Percentiles rank a stretch among this genome's conserved stretches.
phyloP scores from a whole-genome alignment of 2,329 filamentous ascomycete genomes.

The Lachnellula cervina region DNA sequence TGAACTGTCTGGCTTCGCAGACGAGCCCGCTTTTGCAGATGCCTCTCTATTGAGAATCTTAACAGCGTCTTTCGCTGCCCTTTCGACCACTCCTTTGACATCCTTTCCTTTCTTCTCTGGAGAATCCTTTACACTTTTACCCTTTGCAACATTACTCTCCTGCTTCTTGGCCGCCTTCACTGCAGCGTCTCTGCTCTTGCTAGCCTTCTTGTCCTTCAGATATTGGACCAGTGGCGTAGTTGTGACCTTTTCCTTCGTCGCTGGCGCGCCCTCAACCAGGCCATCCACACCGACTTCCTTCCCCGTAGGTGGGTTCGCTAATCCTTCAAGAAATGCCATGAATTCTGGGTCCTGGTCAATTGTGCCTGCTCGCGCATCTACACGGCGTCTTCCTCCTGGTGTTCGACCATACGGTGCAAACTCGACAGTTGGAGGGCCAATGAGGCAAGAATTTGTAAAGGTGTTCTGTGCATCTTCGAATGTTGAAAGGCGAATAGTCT shows the following conservation, averaged over 20 bases:
- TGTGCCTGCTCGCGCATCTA: constrained; percentile 82
- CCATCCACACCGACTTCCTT: constrained; percentile 46
- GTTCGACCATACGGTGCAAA: constrained; percentile 80
- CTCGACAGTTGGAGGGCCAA: constrained; percentile 76
- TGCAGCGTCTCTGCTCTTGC: constrained; percentile 54
- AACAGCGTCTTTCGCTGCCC: constrained; percentile 57
- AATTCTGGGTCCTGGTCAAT: constrained; percentile 97
- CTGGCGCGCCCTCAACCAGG: constrained; percentile 12
- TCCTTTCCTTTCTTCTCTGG: constrained; percentile 56
- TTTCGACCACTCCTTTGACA: constrained; percentile 52
- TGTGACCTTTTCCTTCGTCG: constrained; percentile 54
- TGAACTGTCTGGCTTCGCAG: constrained; percentile 27
- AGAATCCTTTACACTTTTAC: constrained; percentile 51
- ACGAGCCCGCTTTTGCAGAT: constrained; percentile 39
- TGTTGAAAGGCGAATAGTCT: constrained; percentile 60
- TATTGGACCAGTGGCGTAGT: constrained; percentile 88
- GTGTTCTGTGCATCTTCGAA: constrained; percentile 84
- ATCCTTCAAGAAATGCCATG: constrained; percentile 81
- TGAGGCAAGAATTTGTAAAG: constrained; percentile 63
- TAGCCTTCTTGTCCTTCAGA: constrained; percentile 86
- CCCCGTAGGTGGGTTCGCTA: constrained; percentile 62
- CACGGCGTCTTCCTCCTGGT: constrained; percentile 67
- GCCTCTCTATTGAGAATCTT: constrained; percentile 60
- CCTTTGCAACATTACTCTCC: constrained; percentile 42
- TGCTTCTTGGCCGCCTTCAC: constrained; percentile 51